These are phyloP conservation scores for Hymenoscyphus scutula DNA, from an alignment of 2,329 filamentous ascomycete species.

Conservation along the genomic window DNA sequence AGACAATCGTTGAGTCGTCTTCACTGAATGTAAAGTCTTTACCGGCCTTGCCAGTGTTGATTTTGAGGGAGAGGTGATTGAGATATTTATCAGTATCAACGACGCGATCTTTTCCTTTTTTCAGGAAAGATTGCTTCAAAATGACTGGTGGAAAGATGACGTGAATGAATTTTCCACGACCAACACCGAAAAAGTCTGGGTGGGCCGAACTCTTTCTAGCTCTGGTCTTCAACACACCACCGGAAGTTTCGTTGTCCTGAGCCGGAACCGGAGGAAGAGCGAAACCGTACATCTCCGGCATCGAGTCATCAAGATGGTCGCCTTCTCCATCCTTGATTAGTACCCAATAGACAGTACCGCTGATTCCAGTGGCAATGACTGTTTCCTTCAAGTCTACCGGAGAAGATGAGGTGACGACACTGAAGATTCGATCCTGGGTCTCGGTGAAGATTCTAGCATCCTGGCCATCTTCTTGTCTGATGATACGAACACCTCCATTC, in stretches of 20 bases:
- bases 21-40: slow-evolving; percentile 99
- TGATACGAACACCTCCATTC: slow-evolving; percentile 87
- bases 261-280: slow-evolving; percentile 82
- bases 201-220: slow-evolving; percentile 86
- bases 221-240: slow-evolving; percentile 91
- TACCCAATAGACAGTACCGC: slow-evolving; percentile 96
- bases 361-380: slow-evolving; percentile 89
- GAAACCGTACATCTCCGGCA: slow-evolving; percentile 82
- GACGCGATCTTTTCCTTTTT: slow-evolving; percentile 60
- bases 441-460: slow-evolving; percentile 91
- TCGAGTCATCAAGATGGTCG: slow-evolving; percentile 74
- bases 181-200: slow-evolving; percentile 91
- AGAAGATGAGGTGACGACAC: slow-evolving; percentile 77
- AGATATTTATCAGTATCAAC: slow-evolving; percentile 88
- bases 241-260: slow-evolving; percentile 86
- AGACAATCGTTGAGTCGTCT: slow-evolving; percentile 91
- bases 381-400: slow-evolving; percentile 67
- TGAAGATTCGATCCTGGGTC: slow-evolving; percentile 92
- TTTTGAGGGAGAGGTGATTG: slow-evolving; percentile 83
- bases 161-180: slow-evolving; percentile 93
- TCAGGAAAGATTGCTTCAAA: slow-evolving; percentile 61
- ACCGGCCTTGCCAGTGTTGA: slow-evolving; percentile 94
- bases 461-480: slow-evolving; percentile 88
- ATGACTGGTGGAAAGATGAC: slow-evolving; percentile 72
- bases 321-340: slow-evolving; percentile 73